Evolutionary conservation across 805 yeast species (phyloP).

Genomic region (Kazachstania africana): DNA sequence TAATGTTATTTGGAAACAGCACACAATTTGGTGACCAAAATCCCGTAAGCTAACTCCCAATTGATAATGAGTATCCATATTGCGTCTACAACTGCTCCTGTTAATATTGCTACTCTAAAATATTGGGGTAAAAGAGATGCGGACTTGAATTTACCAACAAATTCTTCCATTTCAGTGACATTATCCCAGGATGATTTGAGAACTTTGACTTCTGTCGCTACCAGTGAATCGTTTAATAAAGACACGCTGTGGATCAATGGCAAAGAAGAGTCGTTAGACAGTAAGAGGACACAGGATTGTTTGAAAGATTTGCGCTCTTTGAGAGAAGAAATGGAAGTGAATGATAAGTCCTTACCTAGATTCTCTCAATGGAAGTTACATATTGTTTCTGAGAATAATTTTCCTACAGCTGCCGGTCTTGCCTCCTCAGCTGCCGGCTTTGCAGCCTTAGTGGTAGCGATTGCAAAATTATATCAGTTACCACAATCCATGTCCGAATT

Average conservation of each 20-base stretch:
- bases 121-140: slow-evolving; percentile 98
- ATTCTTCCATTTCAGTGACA: slow-evolving; percentile 91
- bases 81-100: slow-evolving; percentile 92
- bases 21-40: too few species aligned
- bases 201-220: slow-evolving; percentile 82
- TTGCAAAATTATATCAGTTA: slow-evolving; percentile 71
- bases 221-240: slow-evolving; percentile 39
- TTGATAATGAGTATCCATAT: slow-evolving; percentile 39
- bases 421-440: slow-evolving; percentile 98
- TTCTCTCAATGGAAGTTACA: slow-evolving; percentile 57
- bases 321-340: slow-evolving; percentile 49
- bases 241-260: slow-evolving; percentile 85
- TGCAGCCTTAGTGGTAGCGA: slow-evolving; percentile 88
- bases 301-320: slow-evolving; percentile 59
- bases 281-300: slow-evolving; percentile 59
- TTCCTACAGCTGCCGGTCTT: slow-evolving; percentile 98
- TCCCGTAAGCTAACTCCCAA: background rate
- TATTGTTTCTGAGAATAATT: slow-evolving; percentile 87
- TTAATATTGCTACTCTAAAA: slow-evolving; percentile 91
- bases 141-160: slow-evolving; percentile 82
- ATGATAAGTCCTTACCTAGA: slow-evolving; percentile 42
- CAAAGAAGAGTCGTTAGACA: slow-evolving; percentile 55
- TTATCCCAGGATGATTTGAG: slow-evolving; percentile 82
- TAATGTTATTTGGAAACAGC: too few species aligned
- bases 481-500: slow-evolving; percentile 80